Evolutionary conservation across 352 stramenopile species (phyloP), one percentile per base, ranked within the genome.

Genomic region (Phytophthora rubi): DNA sequence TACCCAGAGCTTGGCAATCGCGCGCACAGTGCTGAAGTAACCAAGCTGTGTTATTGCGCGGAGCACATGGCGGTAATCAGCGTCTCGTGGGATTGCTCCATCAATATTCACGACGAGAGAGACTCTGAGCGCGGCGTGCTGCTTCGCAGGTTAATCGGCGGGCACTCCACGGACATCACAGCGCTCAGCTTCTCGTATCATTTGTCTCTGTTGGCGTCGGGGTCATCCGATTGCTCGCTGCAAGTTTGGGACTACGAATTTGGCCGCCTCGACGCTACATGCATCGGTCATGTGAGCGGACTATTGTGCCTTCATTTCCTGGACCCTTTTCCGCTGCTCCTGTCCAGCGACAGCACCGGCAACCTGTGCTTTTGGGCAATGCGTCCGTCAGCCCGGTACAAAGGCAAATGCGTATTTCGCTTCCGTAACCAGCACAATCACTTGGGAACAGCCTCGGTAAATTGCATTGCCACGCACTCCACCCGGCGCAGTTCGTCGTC

Each of bases 181-280:
- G 79, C 88, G 23, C 75, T 97, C 44, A 79, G 63, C 52, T 95
- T 92, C 63, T 95, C 85, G 53, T 79, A 82, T 39, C 70, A 85
- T 16, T 69, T 97, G 18, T 93, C 85, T n/a, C 65, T 96, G 7
- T 75, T 97, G 54, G 89, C 87, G 0, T 92, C 86, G 0, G 89
- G 88, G 5, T 87, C 85, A 12, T 86, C 83, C 2, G 86, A 96
- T 53, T 78, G 73, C 56, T 80, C 77, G 35, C 80, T 97, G 10
- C 85, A 92, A 63, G 63, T 96, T 32, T 97, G 90, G 90, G 83
- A 93, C 64, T 97, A 94, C 75, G 90, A 97, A 67, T 97, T 96
- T 61, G 89, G 88, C 23, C 85, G 90, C 13, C 78, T 92, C 2
- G 80, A 92, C 48, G 71, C 76, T n/a, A 90, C 81, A 53, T 92